Evolutionary conservation across 2,329 filamentous ascomycete genomes (phyloP).

Genomic region (Diplocarpon mali): DNA sequence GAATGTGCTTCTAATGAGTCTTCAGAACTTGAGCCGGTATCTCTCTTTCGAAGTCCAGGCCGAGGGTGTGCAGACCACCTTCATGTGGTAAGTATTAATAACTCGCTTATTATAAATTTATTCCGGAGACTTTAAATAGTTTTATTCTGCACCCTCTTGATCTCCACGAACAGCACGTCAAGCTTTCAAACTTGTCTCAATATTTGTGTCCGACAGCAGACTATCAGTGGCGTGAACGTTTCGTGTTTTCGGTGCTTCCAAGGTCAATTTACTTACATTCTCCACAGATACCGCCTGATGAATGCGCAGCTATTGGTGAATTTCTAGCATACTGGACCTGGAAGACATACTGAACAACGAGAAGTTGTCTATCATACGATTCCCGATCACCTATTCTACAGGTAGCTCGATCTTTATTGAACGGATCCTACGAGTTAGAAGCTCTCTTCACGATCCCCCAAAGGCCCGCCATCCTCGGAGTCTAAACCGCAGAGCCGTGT

Average conservation of each 20-base stretch:
- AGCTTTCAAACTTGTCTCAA: not conserved
- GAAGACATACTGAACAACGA: no score
- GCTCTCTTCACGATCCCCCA: not conserved
- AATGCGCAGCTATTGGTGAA: no score
- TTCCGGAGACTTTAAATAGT: not conserved
- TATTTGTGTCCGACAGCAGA: not conserved
- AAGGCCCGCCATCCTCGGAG: not conserved
- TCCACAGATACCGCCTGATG: not conserved
- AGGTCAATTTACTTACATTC: not conserved
- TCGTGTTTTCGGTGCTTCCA: not conserved
- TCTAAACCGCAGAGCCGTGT: slow-evolving; percentile 19
- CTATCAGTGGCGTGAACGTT: not conserved
- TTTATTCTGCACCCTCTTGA: not conserved
- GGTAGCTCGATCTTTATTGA: not conserved
- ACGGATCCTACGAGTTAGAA: slow-evolving; percentile 8
- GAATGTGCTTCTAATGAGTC: no score
- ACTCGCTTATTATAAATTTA: not conserved
- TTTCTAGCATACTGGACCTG: no score
- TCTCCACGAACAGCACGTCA: not conserved
- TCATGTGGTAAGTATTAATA: no score
- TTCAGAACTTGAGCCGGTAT: no score
- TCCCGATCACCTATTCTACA: slow-evolving; percentile 1
- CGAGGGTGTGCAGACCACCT: no score
- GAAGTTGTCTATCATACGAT: slow-evolving; percentile 4
- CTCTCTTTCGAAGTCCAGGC: no score